Conservation (phyloP, 495 filamentous ascomycete genomes). For the Choiromyces venosus region DNA sequence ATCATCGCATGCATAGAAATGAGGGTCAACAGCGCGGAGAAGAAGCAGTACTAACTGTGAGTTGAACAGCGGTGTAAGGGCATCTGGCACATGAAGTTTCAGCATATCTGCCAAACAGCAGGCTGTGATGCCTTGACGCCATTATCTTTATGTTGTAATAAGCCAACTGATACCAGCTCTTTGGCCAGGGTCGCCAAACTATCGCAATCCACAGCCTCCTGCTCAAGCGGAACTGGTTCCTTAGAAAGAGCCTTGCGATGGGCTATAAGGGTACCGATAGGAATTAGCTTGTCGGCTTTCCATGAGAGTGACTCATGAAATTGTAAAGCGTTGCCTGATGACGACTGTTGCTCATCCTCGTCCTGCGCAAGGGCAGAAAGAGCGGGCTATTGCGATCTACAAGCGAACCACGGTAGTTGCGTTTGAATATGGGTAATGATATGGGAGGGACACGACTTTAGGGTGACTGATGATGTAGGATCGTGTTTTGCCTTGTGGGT, state of each 20-base stretch:
- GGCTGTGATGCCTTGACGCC: constrained; percentile 82
- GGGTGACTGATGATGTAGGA: constrained; percentile 8
- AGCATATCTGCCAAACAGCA: constrained; percentile 92
- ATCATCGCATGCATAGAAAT: constrained; percentile 1
- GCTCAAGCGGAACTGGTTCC: constrained; percentile 79
- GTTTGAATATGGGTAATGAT: background rate
- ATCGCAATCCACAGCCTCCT: constrained; percentile 76
- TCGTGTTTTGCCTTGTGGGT: constrained; percentile 3
- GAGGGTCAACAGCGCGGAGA: constrained; percentile 8
- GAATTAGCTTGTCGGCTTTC: constrained; percentile 80
- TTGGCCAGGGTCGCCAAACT: constrained; percentile 79
- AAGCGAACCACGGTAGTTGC: background rate
- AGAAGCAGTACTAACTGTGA: constrained; percentile 62
- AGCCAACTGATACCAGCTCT: constrained; percentile 74
- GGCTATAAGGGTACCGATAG: constrained; percentile 71
- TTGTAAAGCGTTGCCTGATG: constrained; percentile 45
- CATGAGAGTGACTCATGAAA: constrained; percentile 92
- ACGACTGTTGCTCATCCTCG: constrained; percentile 36
- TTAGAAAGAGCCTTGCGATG: constrained; percentile 72
- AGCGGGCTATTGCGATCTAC: constrained; percentile 29
- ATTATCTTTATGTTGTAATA: constrained; percentile 83
- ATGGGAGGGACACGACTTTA: constrained; percentile 10
- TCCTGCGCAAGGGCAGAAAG: constrained; percentile 36
- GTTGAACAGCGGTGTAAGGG: constrained; percentile 84
- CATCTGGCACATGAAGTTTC: constrained; percentile 87